Evolutionary conservation across 1,284 basidiomycete genomes (phyloP).

Genomic region (Moniliella sp.): DNA sequence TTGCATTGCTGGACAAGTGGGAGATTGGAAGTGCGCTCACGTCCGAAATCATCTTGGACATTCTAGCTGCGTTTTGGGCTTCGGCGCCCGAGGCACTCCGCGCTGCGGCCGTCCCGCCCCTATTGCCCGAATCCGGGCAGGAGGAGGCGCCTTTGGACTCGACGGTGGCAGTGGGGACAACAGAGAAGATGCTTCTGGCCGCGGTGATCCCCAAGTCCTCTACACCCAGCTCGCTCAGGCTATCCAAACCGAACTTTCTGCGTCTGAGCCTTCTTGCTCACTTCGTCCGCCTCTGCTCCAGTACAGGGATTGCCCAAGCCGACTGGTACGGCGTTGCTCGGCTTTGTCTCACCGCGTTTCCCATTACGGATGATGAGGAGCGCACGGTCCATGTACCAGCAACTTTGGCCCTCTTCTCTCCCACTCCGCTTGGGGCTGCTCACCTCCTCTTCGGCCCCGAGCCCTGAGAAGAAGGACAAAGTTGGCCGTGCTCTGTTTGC

Average conservation of each 20-base stretch:
- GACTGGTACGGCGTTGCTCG: conserved; percentile 14
- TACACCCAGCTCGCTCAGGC: conserved; percentile 56
- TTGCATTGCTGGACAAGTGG: conserved; percentile 86
- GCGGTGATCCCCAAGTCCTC: conserved; percentile 60
- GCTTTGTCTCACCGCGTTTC: conserved; percentile 47
- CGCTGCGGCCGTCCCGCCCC: too few relatives aligned
- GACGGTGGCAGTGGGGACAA: conserved; percentile 43
- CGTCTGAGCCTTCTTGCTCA: background rate
- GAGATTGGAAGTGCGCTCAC: conserved; percentile 70
- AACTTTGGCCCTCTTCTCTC: conserved; percentile 7
- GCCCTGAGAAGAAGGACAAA: background rate
- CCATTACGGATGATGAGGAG: conserved; percentile 58
- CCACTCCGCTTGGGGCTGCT: conserved; percentile 7
- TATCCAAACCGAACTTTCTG: conserved; percentile 34
- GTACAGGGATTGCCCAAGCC: background rate
- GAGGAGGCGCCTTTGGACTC: background rate
- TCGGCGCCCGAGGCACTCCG: background rate
- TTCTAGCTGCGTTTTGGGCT: conserved; percentile 39
- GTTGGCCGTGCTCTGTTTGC: background rate
- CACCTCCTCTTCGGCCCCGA: background rate
- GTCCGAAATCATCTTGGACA: conserved; percentile 54
- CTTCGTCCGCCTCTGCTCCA: conserved; percentile 18
- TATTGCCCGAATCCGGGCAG: too few relatives aligned
- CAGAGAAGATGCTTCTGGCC: conserved; percentile 72
- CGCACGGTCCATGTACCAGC: conserved; percentile 54